phyloP scores from a whole-genome alignment of 495 filamentous ascomycete genomes.

The Daldinia bambusicola region DNA sequence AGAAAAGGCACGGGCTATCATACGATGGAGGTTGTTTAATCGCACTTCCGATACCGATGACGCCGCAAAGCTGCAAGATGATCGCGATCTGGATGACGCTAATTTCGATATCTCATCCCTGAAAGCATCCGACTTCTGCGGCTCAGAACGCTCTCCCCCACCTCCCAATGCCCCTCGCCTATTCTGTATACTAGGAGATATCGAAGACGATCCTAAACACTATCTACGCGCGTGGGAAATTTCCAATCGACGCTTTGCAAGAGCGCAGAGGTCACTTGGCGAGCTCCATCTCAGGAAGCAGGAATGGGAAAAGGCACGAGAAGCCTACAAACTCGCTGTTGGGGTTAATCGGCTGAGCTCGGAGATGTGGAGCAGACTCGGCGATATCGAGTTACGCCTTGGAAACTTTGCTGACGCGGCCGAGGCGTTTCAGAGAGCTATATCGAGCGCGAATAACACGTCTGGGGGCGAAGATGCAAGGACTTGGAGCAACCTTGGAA shows the following conservation, averaged over 20 bases:
- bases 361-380: constrained; percentile 86
- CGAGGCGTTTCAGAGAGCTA: constrained; percentile 82
- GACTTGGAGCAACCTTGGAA: constrained; percentile 94
- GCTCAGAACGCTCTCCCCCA: constrained; percentile 71
- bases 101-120: constrained; percentile 61
- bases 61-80: constrained; percentile 31
- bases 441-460: constrained; percentile 61
- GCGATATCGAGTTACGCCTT: constrained; percentile 84
- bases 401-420: constrained; percentile 80
- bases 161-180: constrained; percentile 87
- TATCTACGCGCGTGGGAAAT: constrained; percentile 92
- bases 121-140: constrained; percentile 63
- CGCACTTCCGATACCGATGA: constrained; percentile 50
- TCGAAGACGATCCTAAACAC: constrained; percentile 75
- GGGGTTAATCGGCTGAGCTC: constrained; percentile 82
- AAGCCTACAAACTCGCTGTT: constrained; percentile 80
- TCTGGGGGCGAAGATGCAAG: constrained; percentile 89
- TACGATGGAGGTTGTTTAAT: constrained; percentile 81
- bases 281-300: constrained; percentile 74
- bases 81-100: constrained; percentile 57
- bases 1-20: constrained; percentile 78
- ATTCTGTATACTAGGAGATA: constrained; percentile 93
- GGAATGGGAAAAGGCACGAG: constrained; percentile 74
- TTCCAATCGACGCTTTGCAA: constrained; percentile 79
- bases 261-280: constrained; percentile 88